Evolutionary conservation across 73 alveolate genomes (phyloP), one percentile per base, ranked within the genome.

Genomic region (Stentor coeruleus): DNA sequence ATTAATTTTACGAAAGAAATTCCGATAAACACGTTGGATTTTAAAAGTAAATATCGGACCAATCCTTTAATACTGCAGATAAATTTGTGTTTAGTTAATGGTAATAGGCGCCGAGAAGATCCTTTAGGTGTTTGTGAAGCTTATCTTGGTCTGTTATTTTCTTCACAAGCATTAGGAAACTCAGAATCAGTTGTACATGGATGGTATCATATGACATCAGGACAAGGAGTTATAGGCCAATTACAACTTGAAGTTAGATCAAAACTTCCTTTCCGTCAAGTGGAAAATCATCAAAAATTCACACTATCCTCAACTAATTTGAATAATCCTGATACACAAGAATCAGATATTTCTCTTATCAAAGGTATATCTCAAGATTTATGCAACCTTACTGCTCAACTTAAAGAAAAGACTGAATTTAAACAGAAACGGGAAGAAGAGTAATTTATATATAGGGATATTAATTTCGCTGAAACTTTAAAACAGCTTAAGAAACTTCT

Each of bases 81-180:
- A 0, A 66, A 33, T 66, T 40, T 28, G 37, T 66, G 79, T 40
- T 28, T 66, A 11, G 79, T 20, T 33, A 28, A 1, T 14, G n/a
- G 40, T 20, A 33, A 66, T 66, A 0, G 39, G 79, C 14, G 79
- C 2, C n/a, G 79, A 33, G 79, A 66, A 66, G 37, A 20, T 11
- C 11, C 37, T 20, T 20, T 66, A 66, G 79, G 79, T 14, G 37
- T 66, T 66, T 66, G 79, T 66, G 79, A 66, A 66, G 79, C 37
- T 1, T 66, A 66, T 33, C 11, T 66, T 20, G 79, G 79, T 26
- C 39, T 66, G n/a, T 33, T 66, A 26, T 66, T 66, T 66, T 66
- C 79, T 66, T 20, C 15, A 1, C 28, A 0, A 0, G 15, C 73
- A 57, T 20, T 31, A 20, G 3, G 35, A 20, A 31, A 66, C 33